phyloP scores from a whole-genome alignment of 225 moss, liverwort and hornwort species.

The Marchantia polymorpha region DNA sequence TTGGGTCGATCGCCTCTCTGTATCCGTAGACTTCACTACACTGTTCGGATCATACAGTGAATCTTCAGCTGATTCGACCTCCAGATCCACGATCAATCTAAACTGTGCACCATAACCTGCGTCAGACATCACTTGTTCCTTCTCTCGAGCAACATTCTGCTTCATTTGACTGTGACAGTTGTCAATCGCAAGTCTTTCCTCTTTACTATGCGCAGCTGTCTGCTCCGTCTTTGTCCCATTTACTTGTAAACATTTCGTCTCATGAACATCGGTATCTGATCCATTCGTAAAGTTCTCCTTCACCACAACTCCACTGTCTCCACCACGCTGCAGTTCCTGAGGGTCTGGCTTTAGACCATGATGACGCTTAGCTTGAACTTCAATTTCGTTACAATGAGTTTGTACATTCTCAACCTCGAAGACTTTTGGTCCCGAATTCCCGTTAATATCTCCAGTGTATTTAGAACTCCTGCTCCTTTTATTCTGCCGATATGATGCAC shows the following conservation, averaged over 20 bases:
- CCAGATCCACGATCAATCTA: constrained; percentile 29
- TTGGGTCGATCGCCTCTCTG: constrained; percentile 15
- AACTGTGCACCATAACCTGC: constrained; percentile 17
- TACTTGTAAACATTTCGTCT: constrained; percentile 10
- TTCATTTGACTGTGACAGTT: background rate
- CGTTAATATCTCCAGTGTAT: constrained; percentile 31
- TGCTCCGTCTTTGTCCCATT: constrained; percentile 15
- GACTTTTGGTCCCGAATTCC: constrained; percentile 18
- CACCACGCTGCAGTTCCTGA: constrained; percentile 16
- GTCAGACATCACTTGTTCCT: constrained; percentile 5
- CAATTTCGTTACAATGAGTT: constrained; percentile 5
- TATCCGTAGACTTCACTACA: constrained; percentile 12
- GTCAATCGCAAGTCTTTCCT: background rate
- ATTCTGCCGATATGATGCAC: constrained; percentile 3
- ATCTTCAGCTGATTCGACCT: constrained; percentile 24
- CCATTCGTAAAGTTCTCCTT: constrained; percentile 25
- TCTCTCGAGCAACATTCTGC: constrained; percentile 4
- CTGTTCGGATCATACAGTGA: constrained; percentile 11
- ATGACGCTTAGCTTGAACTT: background rate
- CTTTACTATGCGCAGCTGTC: constrained; percentile 11
- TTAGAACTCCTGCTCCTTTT: constrained; percentile 28
- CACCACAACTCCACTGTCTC: background rate
- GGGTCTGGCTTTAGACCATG: background rate
- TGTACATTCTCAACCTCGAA: constrained; percentile 23
- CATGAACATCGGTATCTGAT: background rate